A percentile compares a stretch with the other conserved stretches of the same genome.
These are phyloP conservation scores for Globisporangium radiosum DNA, from an alignment of 352 stramenopile species.

Conservation along the genomic window DNA sequence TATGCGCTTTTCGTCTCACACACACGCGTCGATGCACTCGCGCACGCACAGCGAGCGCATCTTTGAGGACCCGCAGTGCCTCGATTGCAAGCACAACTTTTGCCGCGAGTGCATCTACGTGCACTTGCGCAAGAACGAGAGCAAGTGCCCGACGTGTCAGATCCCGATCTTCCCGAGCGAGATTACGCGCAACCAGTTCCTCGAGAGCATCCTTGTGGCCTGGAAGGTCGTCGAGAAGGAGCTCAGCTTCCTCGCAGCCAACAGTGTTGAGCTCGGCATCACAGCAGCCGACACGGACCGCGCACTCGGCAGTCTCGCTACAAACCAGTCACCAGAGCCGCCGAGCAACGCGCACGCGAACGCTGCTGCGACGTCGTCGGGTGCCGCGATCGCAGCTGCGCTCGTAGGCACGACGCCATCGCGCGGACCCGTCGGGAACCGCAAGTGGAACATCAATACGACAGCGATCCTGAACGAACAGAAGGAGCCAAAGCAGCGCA, in stretches of 20 bases:
- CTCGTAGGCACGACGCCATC: slow-evolving; percentile 10
- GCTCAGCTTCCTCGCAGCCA: slow-evolving; percentile 33
- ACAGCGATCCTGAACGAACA: slow-evolving; percentile 48
- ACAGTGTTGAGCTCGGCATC: slow-evolving; percentile 20
- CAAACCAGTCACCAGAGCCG: slow-evolving; percentile 5
- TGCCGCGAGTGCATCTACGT: slow-evolving; percentile 67
- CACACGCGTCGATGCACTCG: background rate
- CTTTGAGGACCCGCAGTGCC: slow-evolving; percentile 80
- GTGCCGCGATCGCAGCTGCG: slow-evolving; percentile 7
- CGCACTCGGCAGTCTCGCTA: slow-evolving; percentile 24
- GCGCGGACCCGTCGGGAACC: slow-evolving; percentile 39
- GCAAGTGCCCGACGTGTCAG: slow-evolving; percentile 58
- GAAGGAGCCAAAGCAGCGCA: slow-evolving; percentile 17
- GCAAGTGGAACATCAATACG: slow-evolving; percentile 75
- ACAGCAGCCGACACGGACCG: slow-evolving; percentile 28
- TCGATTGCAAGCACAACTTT: slow-evolving; percentile 88
- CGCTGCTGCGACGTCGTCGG: background rate
- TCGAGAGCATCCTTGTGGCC: slow-evolving; percentile 73
- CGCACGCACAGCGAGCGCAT: slow-evolving; percentile 32
- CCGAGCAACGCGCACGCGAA: background rate
- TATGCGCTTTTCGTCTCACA: too few relatives aligned
- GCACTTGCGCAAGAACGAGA: slow-evolving; percentile 51
- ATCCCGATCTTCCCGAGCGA: slow-evolving; percentile 73
- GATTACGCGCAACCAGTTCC: slow-evolving; percentile 80
- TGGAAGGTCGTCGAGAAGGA: slow-evolving; percentile 73